Conservation (phyloP, 2,329 filamentous ascomycete species). For the Conoideocrella luteorostrata region DNA sequence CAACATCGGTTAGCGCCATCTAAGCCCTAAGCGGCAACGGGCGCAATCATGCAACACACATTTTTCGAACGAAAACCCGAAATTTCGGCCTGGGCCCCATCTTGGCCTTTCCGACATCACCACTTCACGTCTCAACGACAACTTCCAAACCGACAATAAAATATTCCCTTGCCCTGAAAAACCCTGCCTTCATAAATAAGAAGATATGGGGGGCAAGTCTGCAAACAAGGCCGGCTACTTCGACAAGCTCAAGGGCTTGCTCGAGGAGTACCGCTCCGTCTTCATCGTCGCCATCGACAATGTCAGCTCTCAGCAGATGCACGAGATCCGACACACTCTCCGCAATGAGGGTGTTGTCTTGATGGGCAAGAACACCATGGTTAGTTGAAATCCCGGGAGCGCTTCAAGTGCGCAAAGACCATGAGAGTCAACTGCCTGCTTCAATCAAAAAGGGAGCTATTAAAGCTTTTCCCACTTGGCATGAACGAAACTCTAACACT, state of each 20-base stretch:
- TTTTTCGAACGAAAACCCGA: conserved; percentile 19
- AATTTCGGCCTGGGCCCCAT: conserved; percentile 13
- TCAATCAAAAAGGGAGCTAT: background rate
- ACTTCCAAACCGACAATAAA: conserved; percentile 17
- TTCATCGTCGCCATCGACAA: conserved; percentile 98
- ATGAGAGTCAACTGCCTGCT: background rate
- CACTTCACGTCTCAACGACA: conserved; percentile 10
- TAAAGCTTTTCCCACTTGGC: no score
- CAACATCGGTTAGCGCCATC: conserved; percentile 21
- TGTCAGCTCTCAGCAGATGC: conserved; percentile 99
- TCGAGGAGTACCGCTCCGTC: conserved; percentile 94
- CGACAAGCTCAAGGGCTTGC: conserved; percentile 97
- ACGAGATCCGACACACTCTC: conserved; percentile 94
- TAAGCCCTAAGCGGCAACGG: conserved; percentile 32
- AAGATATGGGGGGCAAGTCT: conserved; percentile 98
- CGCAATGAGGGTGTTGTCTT: conserved; percentile 89
- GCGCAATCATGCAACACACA: no score
- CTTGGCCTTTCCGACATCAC: background rate
- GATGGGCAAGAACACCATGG: conserved; percentile 99
- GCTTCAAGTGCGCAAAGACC: background rate
- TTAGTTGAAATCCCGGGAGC: conserved; percentile 33
- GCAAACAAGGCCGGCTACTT: conserved; percentile 95
- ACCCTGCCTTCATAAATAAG: conserved; percentile 93
- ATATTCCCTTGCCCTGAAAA: conserved; percentile 75
- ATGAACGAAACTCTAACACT: conserved; percentile 15